Evolutionary conservation across 768 basidiomycete genomes (phyloP).

Genomic region (Tephrocybe sp.): DNA sequence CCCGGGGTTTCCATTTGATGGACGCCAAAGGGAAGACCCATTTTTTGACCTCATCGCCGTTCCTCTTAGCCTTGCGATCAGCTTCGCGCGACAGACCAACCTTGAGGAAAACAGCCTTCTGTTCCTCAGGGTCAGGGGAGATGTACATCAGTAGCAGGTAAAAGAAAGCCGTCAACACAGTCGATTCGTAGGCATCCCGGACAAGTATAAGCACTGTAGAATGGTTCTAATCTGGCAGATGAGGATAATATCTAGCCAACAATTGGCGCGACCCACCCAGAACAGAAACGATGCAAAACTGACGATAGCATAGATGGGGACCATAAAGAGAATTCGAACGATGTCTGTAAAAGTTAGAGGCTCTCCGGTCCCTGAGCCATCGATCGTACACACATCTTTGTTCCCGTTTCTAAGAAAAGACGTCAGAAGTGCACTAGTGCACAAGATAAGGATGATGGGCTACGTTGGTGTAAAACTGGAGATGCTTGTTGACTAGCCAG

Average conservation of each 20-base stretch:
- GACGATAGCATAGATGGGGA: slow-evolving; percentile 70
- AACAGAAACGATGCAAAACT: slow-evolving; percentile 70
- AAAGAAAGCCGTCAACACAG: slow-evolving; percentile 76
- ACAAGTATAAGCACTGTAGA: slow-evolving; percentile 68
- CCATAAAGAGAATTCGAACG: slow-evolving; percentile 75
- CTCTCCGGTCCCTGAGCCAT: neutral
- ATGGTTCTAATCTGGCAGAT: slow-evolving; percentile 45
- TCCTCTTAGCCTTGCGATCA: slow-evolving; percentile 41
- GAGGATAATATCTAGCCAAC: neutral
- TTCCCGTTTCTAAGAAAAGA: slow-evolving; percentile 54
- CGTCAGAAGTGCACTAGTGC: neutral
- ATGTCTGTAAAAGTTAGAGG: slow-evolving; percentile 45
- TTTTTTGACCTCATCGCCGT: slow-evolving; percentile 44
- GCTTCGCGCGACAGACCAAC: slow-evolving; percentile 57
- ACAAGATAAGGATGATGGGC: slow-evolving; percentile 18
- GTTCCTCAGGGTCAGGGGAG: slow-evolving; percentile 60
- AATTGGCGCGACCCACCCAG: slow-evolving; percentile 47
- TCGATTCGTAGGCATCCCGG: slow-evolving; percentile 75
- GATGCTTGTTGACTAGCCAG: slow-evolving; percentile 76
- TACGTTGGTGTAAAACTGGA: slow-evolving; percentile 72
- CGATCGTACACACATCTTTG: slow-evolving; percentile 55
- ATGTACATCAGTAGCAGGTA: slow-evolving; percentile 74
- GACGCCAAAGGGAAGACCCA: slow-evolving; percentile 75
- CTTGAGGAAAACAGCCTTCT: slow-evolving; percentile 59
- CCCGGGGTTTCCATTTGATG: slow-evolving; percentile 61